These are phyloP conservation scores for Staphylotrichum longicolle DNA, from an alignment of 495 filamentous ascomycete genomes.

Conservation along the genomic window DNA sequence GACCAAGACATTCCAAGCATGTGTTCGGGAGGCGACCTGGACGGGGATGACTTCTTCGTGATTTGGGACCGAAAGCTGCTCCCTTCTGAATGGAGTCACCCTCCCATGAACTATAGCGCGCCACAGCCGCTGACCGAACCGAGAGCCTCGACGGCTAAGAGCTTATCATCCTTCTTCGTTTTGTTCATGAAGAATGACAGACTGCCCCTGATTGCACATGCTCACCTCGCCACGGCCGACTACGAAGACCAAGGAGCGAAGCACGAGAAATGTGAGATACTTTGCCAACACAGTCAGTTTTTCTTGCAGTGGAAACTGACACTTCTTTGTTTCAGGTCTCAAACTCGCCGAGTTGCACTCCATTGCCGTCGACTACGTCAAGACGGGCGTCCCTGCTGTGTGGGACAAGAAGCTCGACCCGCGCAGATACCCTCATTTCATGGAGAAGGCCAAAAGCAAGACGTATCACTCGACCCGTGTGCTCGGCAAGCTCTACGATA, in stretches of 20 bases:
- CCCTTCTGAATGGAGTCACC: constrained; percentile 63
- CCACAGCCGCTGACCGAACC: constrained; percentile 50
- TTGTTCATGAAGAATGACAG: constrained; percentile 90
- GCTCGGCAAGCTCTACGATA: constrained; percentile 81
- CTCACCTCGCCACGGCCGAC: constrained; percentile 81
- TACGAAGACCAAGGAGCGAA: constrained; percentile 58
- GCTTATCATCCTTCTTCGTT: constrained; percentile 83
- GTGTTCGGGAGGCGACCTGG: constrained; percentile 94
- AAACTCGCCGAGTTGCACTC: constrained; percentile 81
- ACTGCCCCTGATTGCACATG: constrained; percentile 73
- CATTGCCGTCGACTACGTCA: constrained; percentile 87
- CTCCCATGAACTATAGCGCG: constrained; percentile 70
- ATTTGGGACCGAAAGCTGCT: constrained; percentile 84
- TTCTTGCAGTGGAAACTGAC: not conserved
- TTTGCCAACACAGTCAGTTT: not conserved
- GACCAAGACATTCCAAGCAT: constrained; percentile 85
- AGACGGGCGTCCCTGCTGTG: constrained; percentile 73
- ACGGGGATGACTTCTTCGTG: constrained; percentile 93
- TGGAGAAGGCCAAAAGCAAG: constrained; percentile 64
- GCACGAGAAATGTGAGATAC: constrained; percentile 56
- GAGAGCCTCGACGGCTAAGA: constrained; percentile 60
- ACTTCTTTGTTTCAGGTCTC: constrained; percentile 42
- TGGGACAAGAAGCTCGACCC: constrained; percentile 63
- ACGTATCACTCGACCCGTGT: constrained; percentile 68
- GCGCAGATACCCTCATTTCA: constrained; percentile 78